Percentiles rank a stretch among this genome's conserved stretches.
Conservation (phyloP, 441 rosid species). For the Croton laevigatus region DNA sequence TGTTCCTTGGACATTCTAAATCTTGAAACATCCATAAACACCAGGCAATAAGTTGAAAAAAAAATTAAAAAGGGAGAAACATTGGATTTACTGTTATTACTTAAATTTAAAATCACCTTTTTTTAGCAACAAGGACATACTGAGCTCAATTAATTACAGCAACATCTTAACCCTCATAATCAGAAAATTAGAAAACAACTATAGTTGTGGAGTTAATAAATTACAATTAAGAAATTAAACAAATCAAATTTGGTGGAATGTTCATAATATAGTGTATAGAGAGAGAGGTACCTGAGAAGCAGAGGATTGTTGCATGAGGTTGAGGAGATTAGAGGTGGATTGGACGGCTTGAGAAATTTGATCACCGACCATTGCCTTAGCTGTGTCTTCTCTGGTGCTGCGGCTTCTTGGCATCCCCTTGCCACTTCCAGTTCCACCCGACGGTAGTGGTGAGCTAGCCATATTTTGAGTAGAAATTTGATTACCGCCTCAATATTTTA, state of each 20-base stretch:
- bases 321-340: conserved; percentile 78
- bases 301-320: conserved; percentile 73
- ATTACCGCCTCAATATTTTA: neutral
- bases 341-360: conserved; percentile 70
- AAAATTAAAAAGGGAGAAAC: too few relatives aligned
- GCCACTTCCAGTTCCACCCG: neutral
- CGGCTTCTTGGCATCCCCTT: neutral
- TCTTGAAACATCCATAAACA: neutral
- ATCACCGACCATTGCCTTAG: conserved; percentile 62
- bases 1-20: neutral
- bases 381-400: conserved; percentile 45
- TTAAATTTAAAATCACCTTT: neutral
- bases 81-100: neutral
- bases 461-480: neutral
- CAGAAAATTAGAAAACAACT: neutral
- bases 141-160: neutral
- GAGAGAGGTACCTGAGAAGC: conserved; percentile 45
- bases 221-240: neutral
- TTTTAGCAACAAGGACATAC: neutral
- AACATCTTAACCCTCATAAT: neutral
- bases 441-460: neutral
- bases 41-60: too few relatives aligned
- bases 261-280: neutral
- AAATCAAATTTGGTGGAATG: neutral
- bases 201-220: neutral